Conservation (phyloP, 192 early-diverging fungal genomes). For the Linnemannia elongata region DNA sequence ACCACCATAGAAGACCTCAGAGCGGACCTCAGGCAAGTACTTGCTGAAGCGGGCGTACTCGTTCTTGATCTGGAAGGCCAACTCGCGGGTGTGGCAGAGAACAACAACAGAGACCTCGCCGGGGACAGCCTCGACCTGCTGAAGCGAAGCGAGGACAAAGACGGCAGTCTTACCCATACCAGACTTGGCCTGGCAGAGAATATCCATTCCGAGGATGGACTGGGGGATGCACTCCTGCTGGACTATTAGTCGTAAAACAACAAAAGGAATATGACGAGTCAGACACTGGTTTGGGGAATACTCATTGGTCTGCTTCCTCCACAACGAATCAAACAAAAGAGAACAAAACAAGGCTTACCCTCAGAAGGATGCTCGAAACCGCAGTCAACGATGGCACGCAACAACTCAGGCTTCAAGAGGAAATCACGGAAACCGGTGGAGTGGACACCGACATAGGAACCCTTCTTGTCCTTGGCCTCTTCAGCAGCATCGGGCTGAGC, state of each 20-base stretch:
- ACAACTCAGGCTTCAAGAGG: constrained; percentile 95
- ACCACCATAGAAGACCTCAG: constrained; percentile 95
- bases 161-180: constrained; percentile 99
- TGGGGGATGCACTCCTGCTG: constrained; percentile 99
- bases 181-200: constrained; percentile 97
- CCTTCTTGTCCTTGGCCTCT: constrained; percentile 92
- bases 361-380: constrained; percentile 99
- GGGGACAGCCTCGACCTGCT: constrained; percentile 89
- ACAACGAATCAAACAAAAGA: not conserved
- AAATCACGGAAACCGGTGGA: constrained; percentile 99
- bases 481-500: constrained; percentile 62
- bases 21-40: constrained; percentile 94
- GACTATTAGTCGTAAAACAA: constrained; percentile 64
- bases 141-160: constrained; percentile 94
- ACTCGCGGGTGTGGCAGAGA: constrained; percentile 97
- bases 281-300: not conserved
- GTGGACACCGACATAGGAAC: constrained; percentile 98
- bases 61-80: constrained; percentile 98
- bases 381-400: constrained; percentile 96
- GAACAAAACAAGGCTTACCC: constrained; percentile 61
- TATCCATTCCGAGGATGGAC: constrained; percentile 96
- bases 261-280: not conserved
- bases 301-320: not conserved
- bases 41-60: constrained; percentile 97
- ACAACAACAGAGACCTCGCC: constrained; percentile 91